These are phyloP conservation scores for Potentilla sterilis DNA, from an alignment of 306 rosid genomes.

Conservation along the genomic window DNA sequence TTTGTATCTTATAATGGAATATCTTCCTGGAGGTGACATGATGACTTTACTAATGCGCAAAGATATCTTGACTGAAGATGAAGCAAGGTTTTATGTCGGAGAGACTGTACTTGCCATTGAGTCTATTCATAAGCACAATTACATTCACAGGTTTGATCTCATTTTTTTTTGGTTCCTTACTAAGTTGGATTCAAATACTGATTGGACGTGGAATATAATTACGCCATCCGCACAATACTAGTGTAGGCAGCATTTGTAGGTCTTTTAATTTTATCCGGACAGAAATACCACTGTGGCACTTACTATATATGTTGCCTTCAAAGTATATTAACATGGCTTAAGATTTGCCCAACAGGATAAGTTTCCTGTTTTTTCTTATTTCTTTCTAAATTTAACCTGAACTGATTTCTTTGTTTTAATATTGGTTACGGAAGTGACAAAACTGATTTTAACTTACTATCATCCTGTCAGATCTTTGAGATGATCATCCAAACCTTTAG, in stretches of 20 bases:
- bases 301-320: neutral
- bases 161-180: neutral
- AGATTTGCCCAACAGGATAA: neutral
- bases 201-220: neutral
- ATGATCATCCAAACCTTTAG: neutral
- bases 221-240: neutral
- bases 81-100: slow-evolving; percentile 77
- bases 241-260: slow-evolving; percentile 10
- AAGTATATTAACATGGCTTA: neutral
- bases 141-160: slow-evolving; percentile 66
- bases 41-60: slow-evolving; percentile 88
- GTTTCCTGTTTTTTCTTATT: neutral
- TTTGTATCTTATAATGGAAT: slow-evolving; percentile 89
- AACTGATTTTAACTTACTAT: too few relatives aligned
- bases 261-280: neutral
- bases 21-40: slow-evolving; percentile 93
- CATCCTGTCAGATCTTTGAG: neutral
- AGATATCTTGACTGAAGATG: slow-evolving; percentile 73
- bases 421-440: neutral
- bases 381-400: neutral
- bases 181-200: neutral
- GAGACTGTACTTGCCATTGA: slow-evolving; percentile 90
- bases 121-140: slow-evolving; percentile 84
- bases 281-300: neutral
- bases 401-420: neutral